Conservation (phyloP, 352 stramenopile genomes). For the Phytopythium ostracodes region DNA sequence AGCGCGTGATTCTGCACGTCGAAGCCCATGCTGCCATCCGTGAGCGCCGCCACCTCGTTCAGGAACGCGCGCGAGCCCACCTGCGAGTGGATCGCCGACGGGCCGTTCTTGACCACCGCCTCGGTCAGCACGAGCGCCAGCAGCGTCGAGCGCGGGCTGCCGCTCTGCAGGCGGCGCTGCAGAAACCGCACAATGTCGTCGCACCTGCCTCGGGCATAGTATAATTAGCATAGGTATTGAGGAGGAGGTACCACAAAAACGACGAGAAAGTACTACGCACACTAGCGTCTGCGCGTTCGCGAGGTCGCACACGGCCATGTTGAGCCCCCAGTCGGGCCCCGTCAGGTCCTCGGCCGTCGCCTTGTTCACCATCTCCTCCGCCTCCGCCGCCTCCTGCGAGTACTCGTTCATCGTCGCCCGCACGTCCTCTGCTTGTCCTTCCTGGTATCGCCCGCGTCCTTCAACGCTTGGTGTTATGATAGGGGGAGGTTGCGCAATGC, state of each 20-base stretch:
- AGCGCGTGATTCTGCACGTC: slow-evolving; percentile 77
- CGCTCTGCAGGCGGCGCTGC: slow-evolving; percentile 55
- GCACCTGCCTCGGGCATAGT: slow-evolving; percentile 19
- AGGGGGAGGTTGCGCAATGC: background rate
- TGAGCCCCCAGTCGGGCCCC: slow-evolving; percentile 66
- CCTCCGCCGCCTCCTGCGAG: slow-evolving; percentile 30
- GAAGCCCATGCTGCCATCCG: slow-evolving; percentile 57
- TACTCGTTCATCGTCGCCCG: slow-evolving; percentile 33
- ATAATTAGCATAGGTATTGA: background rate
- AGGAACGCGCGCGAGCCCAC: slow-evolving; percentile 64
- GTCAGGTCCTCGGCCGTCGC: slow-evolving; percentile 49
- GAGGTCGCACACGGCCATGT: slow-evolving; percentile 68
- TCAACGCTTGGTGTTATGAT: background rate
- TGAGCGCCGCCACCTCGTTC: slow-evolving; percentile 58
- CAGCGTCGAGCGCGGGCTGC: slow-evolving; percentile 34
- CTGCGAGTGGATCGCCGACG: slow-evolving; percentile 44
- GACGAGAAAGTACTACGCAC: slow-evolving; percentile 15
- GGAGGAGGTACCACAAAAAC: background rate
- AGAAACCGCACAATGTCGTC: slow-evolving; percentile 60
- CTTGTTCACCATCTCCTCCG: slow-evolving; percentile 44
- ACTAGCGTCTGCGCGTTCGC: slow-evolving; percentile 45
- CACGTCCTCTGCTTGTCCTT: background rate
- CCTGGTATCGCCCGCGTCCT: background rate
- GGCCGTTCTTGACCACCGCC: slow-evolving; percentile 78
- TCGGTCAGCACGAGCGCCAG: slow-evolving; percentile 63